Conservation (phyloP, 805 yeast species). For the Tetrapisispora fleetii region DNA sequence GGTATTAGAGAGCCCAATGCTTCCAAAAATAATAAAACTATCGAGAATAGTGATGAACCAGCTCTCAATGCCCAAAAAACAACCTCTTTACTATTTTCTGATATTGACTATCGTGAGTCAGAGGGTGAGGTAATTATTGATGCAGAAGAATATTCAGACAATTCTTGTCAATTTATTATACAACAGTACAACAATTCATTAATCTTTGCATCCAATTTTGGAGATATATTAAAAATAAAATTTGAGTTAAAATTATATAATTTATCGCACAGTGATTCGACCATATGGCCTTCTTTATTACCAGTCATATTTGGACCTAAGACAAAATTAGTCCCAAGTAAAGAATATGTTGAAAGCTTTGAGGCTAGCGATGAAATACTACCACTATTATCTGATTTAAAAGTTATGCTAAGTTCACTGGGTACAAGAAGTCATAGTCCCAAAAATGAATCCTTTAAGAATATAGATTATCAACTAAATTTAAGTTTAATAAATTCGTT, state of each 20-base stretch:
- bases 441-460: slow-evolving; percentile 5
- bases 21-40: neutral
- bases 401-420: slow-evolving; percentile 13
- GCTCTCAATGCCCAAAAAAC: no score
- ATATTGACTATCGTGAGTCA: neutral
- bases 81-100: neutral
- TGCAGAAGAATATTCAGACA: neutral
- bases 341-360: neutral
- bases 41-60: neutral
- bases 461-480: slow-evolving; percentile 16
- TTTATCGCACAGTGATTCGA: neutral
- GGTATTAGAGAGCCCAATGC: neutral
- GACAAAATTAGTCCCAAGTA: neutral
- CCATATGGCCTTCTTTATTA: slow-evolving; percentile 4
- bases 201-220: neutral
- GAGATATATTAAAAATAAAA: neutral
- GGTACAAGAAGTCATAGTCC: slow-evolving; percentile 12
- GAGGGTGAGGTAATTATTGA: neutral
- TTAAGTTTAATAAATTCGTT: slow-evolving; percentile 10
- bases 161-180: neutral
- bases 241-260: neutral
- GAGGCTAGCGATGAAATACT: neutral
- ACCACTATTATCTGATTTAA: slow-evolving; percentile 4
- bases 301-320: slow-evolving; percentile 8
- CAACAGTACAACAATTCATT: neutral